phyloP scores from a whole-genome alignment of 192 early-diverging fungal species.

The Coemansia pectinata region DNA sequence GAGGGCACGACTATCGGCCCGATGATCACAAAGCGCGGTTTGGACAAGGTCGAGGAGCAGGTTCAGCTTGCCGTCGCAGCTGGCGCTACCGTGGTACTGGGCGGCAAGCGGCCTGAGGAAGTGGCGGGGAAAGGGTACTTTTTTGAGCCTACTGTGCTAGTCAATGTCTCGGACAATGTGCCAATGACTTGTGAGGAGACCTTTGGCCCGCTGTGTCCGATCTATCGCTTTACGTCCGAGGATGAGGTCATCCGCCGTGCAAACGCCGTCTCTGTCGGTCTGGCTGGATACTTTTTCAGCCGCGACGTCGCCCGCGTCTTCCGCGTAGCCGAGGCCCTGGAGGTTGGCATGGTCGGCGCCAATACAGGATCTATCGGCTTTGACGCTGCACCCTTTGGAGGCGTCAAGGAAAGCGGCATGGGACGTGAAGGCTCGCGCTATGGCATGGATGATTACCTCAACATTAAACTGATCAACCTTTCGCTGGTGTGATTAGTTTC shows the following conservation, averaged over 20 bases:
- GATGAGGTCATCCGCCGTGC: conserved; percentile 76
- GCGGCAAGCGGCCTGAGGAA: conserved; percentile 56
- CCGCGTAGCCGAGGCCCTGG: conserved; percentile 77
- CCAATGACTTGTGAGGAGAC: conserved; percentile 75
- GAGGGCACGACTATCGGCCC: conserved; percentile 72
- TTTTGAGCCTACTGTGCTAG: conserved; percentile 80
- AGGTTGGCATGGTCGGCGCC: conserved; percentile 90
- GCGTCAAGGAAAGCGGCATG: conserved; percentile 59
- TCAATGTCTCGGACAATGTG: conserved; percentile 69
- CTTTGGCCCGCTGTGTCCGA: conserved; percentile 86
- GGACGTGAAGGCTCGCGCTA: conserved; percentile 60
- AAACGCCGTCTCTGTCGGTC: conserved; percentile 71
- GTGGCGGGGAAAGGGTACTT: conserved; percentile 62
- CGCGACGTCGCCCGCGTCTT: conserved; percentile 71
- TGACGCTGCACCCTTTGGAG: conserved; percentile 64
- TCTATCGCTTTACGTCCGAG: conserved; percentile 76
- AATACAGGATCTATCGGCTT: conserved; percentile 69
- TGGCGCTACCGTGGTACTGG: conserved; percentile 70
- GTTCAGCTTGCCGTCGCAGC: conserved; percentile 70
- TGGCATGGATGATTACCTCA: conserved; percentile 55
- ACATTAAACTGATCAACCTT: conserved; percentile 44
- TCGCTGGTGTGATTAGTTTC: neutral
- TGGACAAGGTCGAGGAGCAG: conserved; percentile 68
- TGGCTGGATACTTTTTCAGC: conserved; percentile 87
- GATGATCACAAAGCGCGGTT: conserved; percentile 68